These are phyloP conservation scores for Alternaria metachromatica DNA, from an alignment of 2,329 filamentous ascomycete species.

Conservation along the genomic window DNA sequence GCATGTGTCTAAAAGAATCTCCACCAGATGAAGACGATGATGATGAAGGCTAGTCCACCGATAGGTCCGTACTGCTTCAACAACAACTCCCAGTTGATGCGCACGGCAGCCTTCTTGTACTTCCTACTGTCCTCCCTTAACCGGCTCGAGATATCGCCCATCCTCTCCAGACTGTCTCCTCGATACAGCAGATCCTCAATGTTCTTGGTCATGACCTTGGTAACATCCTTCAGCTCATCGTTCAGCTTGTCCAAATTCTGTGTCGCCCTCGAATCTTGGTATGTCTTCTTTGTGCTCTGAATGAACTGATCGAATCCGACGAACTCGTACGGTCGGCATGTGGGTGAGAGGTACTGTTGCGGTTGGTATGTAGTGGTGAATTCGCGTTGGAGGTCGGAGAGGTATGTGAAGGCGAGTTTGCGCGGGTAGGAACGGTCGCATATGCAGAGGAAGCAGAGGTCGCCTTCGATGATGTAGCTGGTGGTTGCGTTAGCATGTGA, in stretches of 20 bases:
- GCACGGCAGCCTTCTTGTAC: slow-evolving; percentile 88
- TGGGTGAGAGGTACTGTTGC: slow-evolving; percentile 73
- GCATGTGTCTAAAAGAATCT: slow-evolving; percentile 74
- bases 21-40: slow-evolving; percentile 89
- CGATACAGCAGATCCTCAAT: slow-evolving; percentile 97
- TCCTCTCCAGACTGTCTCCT: slow-evolving; percentile 91
- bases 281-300: slow-evolving; percentile 87
- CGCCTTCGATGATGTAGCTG: slow-evolving; percentile 83
- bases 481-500: slow-evolving; percentile 13
- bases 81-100: slow-evolving; percentile 97
- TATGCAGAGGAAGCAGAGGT: slow-evolving; percentile 91
- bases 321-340: slow-evolving; percentile 89
- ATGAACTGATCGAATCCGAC: slow-evolving; percentile 99
- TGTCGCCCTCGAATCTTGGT: slow-evolving; percentile 87
- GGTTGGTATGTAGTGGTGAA: slow-evolving; percentile 85
- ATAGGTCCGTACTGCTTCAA: slow-evolving; percentile 95
- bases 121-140: slow-evolving; percentile 92
- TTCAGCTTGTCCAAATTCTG: slow-evolving; percentile 96
- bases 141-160: slow-evolving; percentile 91
- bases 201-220: slow-evolving; percentile 99
- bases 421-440: slow-evolving; percentile 93
- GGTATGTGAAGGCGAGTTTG: slow-evolving; percentile 98
- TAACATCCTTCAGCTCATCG: slow-evolving; percentile 95
- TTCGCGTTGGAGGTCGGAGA: slow-evolving; percentile 87
- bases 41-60: slow-evolving; percentile 78